A percentile compares a stretch with the other conserved stretches of the same genome.
These are phyloP conservation scores for Fusarium sp. DNA, from an alignment of 2,329 filamentous ascomycete genomes.

Conservation along the genomic window DNA sequence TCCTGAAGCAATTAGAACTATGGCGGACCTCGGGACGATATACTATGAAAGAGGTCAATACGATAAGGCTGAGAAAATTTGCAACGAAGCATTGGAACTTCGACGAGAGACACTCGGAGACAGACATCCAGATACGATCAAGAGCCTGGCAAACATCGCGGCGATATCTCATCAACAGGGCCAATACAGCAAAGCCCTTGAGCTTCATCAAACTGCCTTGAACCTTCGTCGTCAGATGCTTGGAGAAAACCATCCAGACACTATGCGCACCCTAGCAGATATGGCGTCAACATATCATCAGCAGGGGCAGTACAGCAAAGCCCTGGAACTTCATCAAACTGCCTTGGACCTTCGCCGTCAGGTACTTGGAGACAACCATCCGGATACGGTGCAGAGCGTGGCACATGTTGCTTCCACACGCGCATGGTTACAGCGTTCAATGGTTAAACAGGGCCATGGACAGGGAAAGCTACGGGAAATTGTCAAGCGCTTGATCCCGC, in stretches of 20 bases:
- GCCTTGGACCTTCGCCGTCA: background rate
- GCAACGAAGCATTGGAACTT: rapidly evolving
- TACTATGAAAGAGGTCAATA: background rate
- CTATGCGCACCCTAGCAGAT: too few relatives aligned
- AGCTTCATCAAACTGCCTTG: rapidly evolving
- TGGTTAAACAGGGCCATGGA: too few relatives aligned
- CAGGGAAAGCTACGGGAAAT: too few relatives aligned
- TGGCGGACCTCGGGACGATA: constrained; percentile 4
- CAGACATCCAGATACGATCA: background rate
- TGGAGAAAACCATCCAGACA: background rate
- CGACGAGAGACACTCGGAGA: background rate
- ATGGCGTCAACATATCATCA: too few relatives aligned
- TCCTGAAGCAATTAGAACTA: background rate
- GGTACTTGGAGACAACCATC: background rate
- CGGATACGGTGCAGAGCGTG: too few relatives aligned
- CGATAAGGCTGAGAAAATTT: rapidly evolving
- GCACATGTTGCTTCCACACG: too few relatives aligned
- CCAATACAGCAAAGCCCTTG: background rate
- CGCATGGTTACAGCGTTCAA: too few relatives aligned
- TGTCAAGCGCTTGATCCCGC: too few relatives aligned
- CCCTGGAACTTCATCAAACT: rapidly evolving
- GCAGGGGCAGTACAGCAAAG: background rate
- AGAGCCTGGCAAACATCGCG: rapidly evolving
- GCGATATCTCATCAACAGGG: rapidly evolving
- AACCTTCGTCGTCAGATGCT: background rate